These are phyloP conservation scores for Eragrostis nindensis DNA, from an alignment of 176 grass and related monocot species.

Conservation along the genomic window DNA sequence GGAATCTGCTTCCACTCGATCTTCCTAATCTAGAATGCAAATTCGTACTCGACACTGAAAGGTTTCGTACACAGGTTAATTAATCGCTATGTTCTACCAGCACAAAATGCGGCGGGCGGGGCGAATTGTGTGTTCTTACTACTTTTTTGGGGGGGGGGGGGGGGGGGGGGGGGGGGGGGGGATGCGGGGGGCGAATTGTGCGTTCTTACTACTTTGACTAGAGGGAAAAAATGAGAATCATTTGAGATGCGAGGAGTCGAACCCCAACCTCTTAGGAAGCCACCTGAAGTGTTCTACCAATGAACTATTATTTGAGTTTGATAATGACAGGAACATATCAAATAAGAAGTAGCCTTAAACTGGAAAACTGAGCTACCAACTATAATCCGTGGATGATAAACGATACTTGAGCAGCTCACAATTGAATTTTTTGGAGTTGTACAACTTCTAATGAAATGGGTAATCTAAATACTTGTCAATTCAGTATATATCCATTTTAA, in stretches of 20 bases:
- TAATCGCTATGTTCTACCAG: too few species aligned
- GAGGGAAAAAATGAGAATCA: too few species aligned
- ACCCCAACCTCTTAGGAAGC: too few species aligned
- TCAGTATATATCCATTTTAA: background rate
- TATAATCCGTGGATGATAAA: background rate
- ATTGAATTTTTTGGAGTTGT: background rate
- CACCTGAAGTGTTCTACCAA: too few species aligned
- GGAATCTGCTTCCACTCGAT: slow-evolving; percentile 1
- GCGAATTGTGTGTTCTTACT: too few species aligned
- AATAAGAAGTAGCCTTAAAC: slow-evolving; percentile 8
- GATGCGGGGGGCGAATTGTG: too few species aligned
- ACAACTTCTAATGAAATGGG: background rate
- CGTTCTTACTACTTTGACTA: too few species aligned
- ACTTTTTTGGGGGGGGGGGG: too few species aligned
- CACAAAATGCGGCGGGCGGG: too few species aligned
- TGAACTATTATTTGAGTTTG: background rate
- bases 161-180: too few species aligned
- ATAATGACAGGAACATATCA: background rate
- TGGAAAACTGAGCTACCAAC: background rate
- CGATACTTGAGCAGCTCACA: background rate
- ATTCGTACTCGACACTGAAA: background rate
- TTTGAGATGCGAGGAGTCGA: too few species aligned
- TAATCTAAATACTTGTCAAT: background rate
- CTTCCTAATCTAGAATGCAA: background rate
- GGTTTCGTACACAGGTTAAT: background rate